Evolutionary conservation across 2,329 filamentous ascomycete species (phyloP).

Genomic region (Microthyrium microscopicum): DNA sequence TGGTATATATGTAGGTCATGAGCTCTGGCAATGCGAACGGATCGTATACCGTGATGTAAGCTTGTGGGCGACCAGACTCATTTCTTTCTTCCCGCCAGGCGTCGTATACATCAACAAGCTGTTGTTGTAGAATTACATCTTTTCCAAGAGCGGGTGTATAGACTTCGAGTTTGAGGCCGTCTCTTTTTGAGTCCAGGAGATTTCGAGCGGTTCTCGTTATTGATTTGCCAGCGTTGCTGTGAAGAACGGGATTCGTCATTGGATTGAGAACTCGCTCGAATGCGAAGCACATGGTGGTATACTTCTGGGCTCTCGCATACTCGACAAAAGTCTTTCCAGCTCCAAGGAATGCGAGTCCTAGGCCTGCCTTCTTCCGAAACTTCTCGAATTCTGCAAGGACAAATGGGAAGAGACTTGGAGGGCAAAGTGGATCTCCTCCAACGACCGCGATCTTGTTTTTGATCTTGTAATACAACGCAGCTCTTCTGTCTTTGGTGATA

Average conservation of each 20-base stretch:
- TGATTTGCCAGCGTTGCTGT: slow-evolving; percentile 20
- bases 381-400: slow-evolving; percentile 20
- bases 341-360: slow-evolving; percentile 22
- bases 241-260: slow-evolving; percentile 21
- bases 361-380: slow-evolving; percentile 17
- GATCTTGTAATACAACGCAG: slow-evolving; percentile 23
- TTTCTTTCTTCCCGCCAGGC: slow-evolving; percentile 23
- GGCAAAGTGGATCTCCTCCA: slow-evolving; percentile 24
- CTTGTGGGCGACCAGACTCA: slow-evolving; percentile 15
- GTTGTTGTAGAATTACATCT: slow-evolving; percentile 16
- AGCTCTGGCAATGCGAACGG: slow-evolving; percentile 21
- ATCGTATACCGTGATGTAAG: slow-evolving; percentile 26
- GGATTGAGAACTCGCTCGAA: slow-evolving; percentile 25
- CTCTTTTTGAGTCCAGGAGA: slow-evolving; percentile 20
- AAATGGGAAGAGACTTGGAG: slow-evolving; percentile 11
- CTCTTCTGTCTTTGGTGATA: slow-evolving; percentile 17
- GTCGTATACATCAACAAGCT: slow-evolving; percentile 21
- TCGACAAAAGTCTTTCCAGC: slow-evolving; percentile 18
- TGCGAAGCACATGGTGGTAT: slow-evolving; percentile 23
- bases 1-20: slow-evolving; percentile 26
- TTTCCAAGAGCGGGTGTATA: slow-evolving; percentile 19
- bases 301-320: slow-evolving; percentile 16
- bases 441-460: slow-evolving; percentile 22
- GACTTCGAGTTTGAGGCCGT: slow-evolving; percentile 18
- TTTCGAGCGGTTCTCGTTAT: slow-evolving; percentile 22